phyloP scores from a whole-genome alignment of 1,284 basidiomycete species.

The Cystobasidium slooffiae region DNA sequence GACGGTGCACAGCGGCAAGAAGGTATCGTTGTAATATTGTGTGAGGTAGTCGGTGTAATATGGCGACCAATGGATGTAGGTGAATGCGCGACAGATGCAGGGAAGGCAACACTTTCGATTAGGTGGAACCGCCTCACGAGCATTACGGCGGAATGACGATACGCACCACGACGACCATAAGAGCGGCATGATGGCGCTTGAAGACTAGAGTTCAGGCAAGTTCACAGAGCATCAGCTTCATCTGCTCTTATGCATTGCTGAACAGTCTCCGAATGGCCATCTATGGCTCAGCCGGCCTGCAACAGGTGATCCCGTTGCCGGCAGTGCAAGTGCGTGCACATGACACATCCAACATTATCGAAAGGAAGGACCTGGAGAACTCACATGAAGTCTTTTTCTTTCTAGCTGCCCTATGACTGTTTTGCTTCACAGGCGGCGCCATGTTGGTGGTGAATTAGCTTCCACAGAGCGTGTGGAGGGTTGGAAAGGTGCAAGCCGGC shows the following conservation, averaged over 20 bases:
- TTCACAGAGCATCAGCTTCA: neutral
- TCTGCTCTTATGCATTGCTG: neutral
- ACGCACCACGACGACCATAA: constrained; percentile 38
- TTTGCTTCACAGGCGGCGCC: constrained; percentile 16
- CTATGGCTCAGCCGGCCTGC: neutral
- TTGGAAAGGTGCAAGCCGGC: constrained; percentile 4
- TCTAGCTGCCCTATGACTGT: neutral
- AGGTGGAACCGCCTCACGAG: constrained; percentile 10
- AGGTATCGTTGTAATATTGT: neutral
- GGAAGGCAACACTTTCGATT: neutral
- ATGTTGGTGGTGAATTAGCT: neutral
- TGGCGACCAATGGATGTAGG: no score
- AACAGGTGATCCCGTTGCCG: neutral
- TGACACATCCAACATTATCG: neutral
- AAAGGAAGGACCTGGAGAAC: neutral
- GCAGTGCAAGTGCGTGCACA: neutral
- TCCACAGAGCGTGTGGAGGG: neutral
- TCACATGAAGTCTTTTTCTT: constrained; percentile 10
- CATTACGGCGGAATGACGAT: neutral
- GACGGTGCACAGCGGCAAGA: constrained; percentile 6
- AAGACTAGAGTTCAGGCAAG: constrained; percentile 15
- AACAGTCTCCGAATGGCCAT: neutral
- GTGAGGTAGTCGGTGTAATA: neutral
- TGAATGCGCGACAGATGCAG: neutral
- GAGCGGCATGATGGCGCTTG: constrained; percentile 37